These are phyloP conservation scores for Pilatotrama ljubarskyi DNA, from an alignment of 768 basidiomycete species.

Conservation along the genomic window DNA sequence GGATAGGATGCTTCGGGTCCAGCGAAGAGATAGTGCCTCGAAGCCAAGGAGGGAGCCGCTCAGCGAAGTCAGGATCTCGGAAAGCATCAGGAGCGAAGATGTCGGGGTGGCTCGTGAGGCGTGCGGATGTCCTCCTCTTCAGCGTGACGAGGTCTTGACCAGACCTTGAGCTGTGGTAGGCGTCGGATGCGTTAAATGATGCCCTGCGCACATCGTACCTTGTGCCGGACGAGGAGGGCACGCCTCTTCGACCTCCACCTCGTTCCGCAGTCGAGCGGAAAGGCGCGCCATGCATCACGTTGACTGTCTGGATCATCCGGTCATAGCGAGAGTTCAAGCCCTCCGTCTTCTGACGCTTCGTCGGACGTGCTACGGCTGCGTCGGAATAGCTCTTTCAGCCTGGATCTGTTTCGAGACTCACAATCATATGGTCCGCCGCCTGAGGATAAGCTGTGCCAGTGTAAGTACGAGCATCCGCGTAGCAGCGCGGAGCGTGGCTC, in stretches of 20 bases:
- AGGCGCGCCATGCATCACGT: conserved; percentile 31
- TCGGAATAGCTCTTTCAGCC: neutral
- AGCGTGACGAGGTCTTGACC: conserved; percentile 44
- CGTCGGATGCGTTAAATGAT: conserved; percentile 42
- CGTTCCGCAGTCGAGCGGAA: neutral
- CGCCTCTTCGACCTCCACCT: conserved; percentile 31
- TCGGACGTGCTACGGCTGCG: conserved; percentile 4
- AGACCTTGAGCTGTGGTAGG: conserved; percentile 35
- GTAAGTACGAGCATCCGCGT: neutral
- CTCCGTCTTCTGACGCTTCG: conserved; percentile 51
- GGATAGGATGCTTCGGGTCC: conserved; percentile 46
- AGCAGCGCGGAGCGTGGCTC: neutral
- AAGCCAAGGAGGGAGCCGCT: conserved; percentile 57
- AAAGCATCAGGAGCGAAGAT: conserved; percentile 6
- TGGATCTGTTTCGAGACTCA: neutral
- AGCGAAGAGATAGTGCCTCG: conserved; percentile 51
- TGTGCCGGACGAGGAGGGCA: conserved; percentile 44
- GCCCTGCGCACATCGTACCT: conserved; percentile 43
- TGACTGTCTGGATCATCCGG: conserved; percentile 64
- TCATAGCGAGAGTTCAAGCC: conserved; percentile 64
- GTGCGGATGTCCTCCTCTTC: conserved; percentile 37
- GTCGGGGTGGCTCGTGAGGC: neutral
- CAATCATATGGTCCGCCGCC: neutral
- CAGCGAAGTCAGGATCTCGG: neutral
- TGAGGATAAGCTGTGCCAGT: neutral